These are phyloP conservation scores for Volvariella surrecta DNA, from an alignment of 1,284 basidiomycete genomes.

Conservation along the genomic window DNA sequence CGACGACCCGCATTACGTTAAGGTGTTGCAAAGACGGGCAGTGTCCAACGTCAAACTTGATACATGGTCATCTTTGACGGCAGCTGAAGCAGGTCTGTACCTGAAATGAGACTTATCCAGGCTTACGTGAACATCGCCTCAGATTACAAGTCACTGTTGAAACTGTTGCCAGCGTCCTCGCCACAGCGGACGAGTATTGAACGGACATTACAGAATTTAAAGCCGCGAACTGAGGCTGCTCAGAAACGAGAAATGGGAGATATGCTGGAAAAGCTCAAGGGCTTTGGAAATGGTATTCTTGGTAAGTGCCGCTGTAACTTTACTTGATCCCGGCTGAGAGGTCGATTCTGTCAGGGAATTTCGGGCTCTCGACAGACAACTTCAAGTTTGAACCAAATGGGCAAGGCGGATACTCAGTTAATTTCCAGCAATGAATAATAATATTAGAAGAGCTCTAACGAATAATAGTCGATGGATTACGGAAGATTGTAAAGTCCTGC, in stretches of 20 bases:
- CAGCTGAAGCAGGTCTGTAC: conserved; percentile 74
- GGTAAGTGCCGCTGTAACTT: conserved; percentile 35
- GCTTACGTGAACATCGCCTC: conserved; percentile 6
- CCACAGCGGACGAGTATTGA: conserved; percentile 41
- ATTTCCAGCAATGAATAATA: conserved; percentile 50
- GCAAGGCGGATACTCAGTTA: conserved; percentile 90
- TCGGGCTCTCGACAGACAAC: conserved; percentile 85
- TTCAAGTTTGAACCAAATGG: conserved; percentile 93
- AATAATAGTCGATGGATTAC: conserved; percentile 36
- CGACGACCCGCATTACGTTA: conserved; percentile 81
- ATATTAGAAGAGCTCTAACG: conserved; percentile 19
- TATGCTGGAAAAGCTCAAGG: conserved; percentile 91
- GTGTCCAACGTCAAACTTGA: conserved; percentile 73
- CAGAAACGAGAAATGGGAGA: conserved; percentile 88
- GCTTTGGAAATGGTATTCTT: conserved; percentile 85
- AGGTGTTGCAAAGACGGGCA: conserved; percentile 85
- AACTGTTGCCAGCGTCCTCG: conserved; percentile 51
- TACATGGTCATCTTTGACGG: conserved; percentile 75
- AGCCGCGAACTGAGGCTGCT: conserved; percentile 61
- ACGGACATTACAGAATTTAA: conserved; percentile 44
- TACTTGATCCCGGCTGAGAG: not conserved
- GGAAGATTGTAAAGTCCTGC: conserved; percentile 36
- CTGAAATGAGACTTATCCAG: not conserved
- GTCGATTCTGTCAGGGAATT: conserved; percentile 50
- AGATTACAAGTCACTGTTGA: conserved; percentile 75